Conservation (phyloP, 164 flowering plant genomes). For the Buxus sempervirens region DNA sequence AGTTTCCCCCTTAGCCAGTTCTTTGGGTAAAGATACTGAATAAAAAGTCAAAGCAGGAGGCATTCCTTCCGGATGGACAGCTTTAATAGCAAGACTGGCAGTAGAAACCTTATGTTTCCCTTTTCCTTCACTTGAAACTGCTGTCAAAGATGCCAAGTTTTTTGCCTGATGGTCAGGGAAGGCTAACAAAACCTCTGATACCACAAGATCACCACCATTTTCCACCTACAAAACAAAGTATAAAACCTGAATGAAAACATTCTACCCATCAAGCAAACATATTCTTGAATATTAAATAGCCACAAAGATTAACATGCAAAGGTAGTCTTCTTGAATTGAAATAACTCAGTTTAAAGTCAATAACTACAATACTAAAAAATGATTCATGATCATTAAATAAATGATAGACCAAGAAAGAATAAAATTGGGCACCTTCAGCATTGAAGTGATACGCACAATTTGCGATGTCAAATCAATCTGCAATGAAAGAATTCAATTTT, state of each 20-base stretch:
- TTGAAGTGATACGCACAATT: conserved; percentile 47
- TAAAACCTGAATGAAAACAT: neutral
- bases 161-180: conserved; percentile 65
- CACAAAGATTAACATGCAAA: neutral
- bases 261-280: neutral
- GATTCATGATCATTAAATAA: neutral
- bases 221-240: conserved; percentile 46
- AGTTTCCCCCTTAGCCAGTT: conserved; percentile 53
- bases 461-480: conserved; percentile 89
- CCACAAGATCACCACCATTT: conserved; percentile 52
- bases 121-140: conserved; percentile 49
- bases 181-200: conserved; percentile 59
- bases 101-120: conserved; percentile 53
- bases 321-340: neutral
- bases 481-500: conserved; percentile 16
- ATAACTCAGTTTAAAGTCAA: neutral
- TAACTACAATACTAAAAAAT: neutral
- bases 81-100: conserved; percentile 36
- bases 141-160: conserved; percentile 55
- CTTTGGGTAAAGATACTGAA: conserved; percentile 62
- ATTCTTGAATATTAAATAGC: neutral
- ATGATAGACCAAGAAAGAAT: neutral
- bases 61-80: conserved; percentile 48
- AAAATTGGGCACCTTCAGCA: conserved; percentile 55
- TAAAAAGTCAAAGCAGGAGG: conserved; percentile 63